Conservation (phyloP, 352 stramenopile genomes). For the Thraustochytrium sp. region DNA sequence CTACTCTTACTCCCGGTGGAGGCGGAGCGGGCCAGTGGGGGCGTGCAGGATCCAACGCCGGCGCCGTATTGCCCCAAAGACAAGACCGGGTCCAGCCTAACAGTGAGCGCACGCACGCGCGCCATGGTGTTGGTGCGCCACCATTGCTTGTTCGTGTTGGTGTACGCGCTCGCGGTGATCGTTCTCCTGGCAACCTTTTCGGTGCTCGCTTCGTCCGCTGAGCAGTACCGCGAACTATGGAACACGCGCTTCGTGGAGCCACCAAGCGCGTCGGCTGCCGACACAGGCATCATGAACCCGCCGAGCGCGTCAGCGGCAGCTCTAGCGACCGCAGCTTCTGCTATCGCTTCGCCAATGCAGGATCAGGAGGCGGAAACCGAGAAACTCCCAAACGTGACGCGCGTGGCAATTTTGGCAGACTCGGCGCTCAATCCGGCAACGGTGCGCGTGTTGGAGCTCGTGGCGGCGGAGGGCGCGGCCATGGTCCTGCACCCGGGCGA, state of each 20-base stretch:
- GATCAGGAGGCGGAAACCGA: neutral
- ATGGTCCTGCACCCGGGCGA: constrained; percentile 37
- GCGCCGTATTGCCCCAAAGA: neutral
- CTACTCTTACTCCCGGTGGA: too few species aligned
- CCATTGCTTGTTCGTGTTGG: neutral
- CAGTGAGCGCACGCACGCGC: neutral
- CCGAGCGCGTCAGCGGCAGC: neutral
- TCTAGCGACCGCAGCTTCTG: too few species aligned
- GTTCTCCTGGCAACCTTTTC: too few species aligned
- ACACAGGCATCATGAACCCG: too few species aligned
- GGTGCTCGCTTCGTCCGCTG: too few species aligned
- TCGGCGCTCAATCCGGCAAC: neutral
- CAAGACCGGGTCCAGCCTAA: neutral
- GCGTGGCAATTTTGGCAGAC: constrained; percentile 6
- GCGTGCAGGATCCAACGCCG: too few species aligned
- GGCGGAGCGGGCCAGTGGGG: too few species aligned
- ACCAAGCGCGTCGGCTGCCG: too few species aligned
- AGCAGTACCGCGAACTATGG: too few species aligned
- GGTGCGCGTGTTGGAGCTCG: neutral
- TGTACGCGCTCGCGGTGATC: too few species aligned
- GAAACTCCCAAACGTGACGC: neutral
- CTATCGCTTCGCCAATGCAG: neutral
- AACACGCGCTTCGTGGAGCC: too few species aligned
- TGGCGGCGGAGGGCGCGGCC: neutral
- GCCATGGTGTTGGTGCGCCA: neutral